A percentile compares a stretch with the other conserved stretches of the same genome.
phyloP scores from a whole-genome alignment of 148 eudicot species.

The Chenopodium album region DNA sequence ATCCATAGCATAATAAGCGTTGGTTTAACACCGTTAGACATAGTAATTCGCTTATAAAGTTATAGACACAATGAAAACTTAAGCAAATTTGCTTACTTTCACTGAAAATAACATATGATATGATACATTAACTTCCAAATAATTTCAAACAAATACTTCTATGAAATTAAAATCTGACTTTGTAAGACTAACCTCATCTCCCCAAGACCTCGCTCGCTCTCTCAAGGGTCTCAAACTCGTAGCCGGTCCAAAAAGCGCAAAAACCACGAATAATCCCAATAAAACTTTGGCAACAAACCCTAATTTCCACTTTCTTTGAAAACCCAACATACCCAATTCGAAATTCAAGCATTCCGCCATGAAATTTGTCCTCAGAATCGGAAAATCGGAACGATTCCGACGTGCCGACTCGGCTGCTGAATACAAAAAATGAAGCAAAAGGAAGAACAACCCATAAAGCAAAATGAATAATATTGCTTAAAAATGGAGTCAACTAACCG shows the following conservation, averaged over 20 bases:
- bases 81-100: not conserved
- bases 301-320: conserved; percentile 21
- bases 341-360: conserved; percentile 18
- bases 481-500: conserved; percentile 39
- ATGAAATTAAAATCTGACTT: not conserved
- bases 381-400: conserved; percentile 12
- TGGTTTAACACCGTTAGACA: not conserved
- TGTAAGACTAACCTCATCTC: conserved; percentile 74
- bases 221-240: conserved; percentile 70
- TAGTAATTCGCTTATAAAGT: not conserved
- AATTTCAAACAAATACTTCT: not conserved
- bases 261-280: conserved; percentile 34
- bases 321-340: conserved; percentile 20
- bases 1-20: not conserved
- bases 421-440: conserved; percentile 12
- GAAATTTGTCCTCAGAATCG: conserved; percentile 11
- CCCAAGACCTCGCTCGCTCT: conserved; percentile 68
- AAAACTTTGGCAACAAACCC: conserved; percentile 39
- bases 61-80: not conserved
- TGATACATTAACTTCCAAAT: not conserved
- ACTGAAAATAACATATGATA: not conserved
- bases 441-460: conserved; percentile 25
- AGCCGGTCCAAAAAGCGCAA: conserved; percentile 37
- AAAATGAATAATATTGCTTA: conserved; percentile 24
- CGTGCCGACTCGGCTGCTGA: conserved; percentile 1